phyloP scores from a whole-genome alignment of 495 filamentous ascomycete species.

The Astrocystis sublimbata region DNA sequence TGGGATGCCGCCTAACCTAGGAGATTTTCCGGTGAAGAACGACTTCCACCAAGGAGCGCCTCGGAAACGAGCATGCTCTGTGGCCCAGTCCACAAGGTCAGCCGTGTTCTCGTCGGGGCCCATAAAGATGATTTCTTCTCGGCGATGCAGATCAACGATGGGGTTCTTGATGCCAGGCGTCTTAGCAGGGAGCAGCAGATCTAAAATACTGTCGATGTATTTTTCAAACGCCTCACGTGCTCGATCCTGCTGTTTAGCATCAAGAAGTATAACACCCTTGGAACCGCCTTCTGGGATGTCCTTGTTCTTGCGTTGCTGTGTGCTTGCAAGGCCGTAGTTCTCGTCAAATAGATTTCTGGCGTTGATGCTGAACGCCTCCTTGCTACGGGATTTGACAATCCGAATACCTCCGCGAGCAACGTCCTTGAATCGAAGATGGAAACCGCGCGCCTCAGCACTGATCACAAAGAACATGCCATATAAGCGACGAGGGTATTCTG shows the following conservation, averaged over 20 bases:
- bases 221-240: slow-evolving; percentile 92
- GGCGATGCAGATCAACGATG: slow-evolving; percentile 90
- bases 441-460: slow-evolving; percentile 92
- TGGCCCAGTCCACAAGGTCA: slow-evolving; percentile 96
- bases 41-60: slow-evolving; percentile 99
- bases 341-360: slow-evolving; percentile 95
- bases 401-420: slow-evolving; percentile 96
- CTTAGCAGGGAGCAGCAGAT: slow-evolving; percentile 82
- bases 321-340: slow-evolving; percentile 97
- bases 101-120: slow-evolving; percentile 99
- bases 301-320: slow-evolving; percentile 99
- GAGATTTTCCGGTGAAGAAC: slow-evolving; percentile 98
- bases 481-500: slow-evolving; percentile 90
- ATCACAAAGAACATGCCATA: slow-evolving; percentile 99
- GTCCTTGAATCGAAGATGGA: slow-evolving; percentile 96
- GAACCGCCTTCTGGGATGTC: slow-evolving; percentile 99
- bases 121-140: slow-evolving; percentile 97
- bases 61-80: slow-evolving; percentile 82
- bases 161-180: slow-evolving; percentile 99
- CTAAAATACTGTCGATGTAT: slow-evolving; percentile 97
- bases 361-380: slow-evolving; percentile 94
- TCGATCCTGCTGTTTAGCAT: slow-evolving; percentile 92
- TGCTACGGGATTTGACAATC: slow-evolving; percentile 95
- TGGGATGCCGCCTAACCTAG: slow-evolving; percentile 91
- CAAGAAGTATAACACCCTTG: slow-evolving; percentile 95